Evolutionary conservation across 73 alveolate species (phyloP), one percentile per base, ranked within the genome.

Genomic region (Uronychia setigera): DNA sequence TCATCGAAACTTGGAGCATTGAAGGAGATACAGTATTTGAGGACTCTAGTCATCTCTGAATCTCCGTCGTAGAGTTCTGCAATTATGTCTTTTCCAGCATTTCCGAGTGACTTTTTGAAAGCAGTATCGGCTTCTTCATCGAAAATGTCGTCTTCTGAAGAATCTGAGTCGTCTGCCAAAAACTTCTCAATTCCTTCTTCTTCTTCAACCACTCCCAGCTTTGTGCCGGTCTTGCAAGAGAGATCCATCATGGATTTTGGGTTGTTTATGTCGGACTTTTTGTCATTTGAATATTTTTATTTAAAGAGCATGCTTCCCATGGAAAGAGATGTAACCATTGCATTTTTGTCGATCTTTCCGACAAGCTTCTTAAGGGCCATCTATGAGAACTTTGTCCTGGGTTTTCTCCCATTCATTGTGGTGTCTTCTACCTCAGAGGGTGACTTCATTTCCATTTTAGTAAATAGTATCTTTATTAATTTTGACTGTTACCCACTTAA

Each of bases 1-100:
- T 27, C 76, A n/a, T 82, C 92, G 1, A 80, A 90, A 84, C 82
- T 81, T 1, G 95, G 95, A 78, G 29, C 81, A 0, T 33, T 34
- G 81, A 81, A 60, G 34, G 67, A 27, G 1, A 25, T 29, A 11
- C 88, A 81, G 9, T 19, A 1, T 67, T 59, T 60, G 58, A 81
- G 75, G 1, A 81, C 29, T 0, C 31, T 46, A 25, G 81, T 81
- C 32, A 81, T 77, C 32, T 81, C 88, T 30, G 57, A 33, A 33
- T 81, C 88, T 25, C 32, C 81, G 1, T 46, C 67, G 67, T 46
- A 46, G n/a, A 46, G 60, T 26, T 32, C 31, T n/a, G 30, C 59
- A 78, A 19, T 77, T 80, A 31, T 60, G 76, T 33, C 59, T 81
- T 60, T 81, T 60, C 29, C 19, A 19, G 31, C 57, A 59, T 11